phyloP scores from a whole-genome alignment of 1,284 basidiomycete species.

The Tetrapyrgos nigripes region DNA sequence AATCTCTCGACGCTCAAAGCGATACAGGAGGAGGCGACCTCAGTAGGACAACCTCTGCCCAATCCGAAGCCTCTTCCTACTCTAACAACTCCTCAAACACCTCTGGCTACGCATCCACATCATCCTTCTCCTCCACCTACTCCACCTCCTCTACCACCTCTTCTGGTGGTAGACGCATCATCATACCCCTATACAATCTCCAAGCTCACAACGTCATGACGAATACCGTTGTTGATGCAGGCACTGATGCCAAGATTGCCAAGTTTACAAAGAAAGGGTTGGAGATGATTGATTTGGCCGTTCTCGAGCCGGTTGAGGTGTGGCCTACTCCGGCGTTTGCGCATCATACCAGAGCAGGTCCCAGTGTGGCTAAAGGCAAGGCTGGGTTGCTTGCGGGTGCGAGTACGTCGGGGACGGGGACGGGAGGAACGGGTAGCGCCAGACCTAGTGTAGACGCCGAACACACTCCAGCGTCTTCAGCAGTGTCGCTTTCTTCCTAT shows the following conservation, averaged over 20 bases:
- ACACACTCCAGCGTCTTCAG: slow-evolving; percentile 41
- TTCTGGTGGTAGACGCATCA: slow-evolving; percentile 65
- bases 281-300: slow-evolving; percentile 81
- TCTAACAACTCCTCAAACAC: slow-evolving; percentile 44
- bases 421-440: slow-evolving; percentile 4
- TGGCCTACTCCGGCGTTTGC: slow-evolving; percentile 51
- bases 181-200: slow-evolving; percentile 94
- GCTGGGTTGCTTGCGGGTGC: background rate
- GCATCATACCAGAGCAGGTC: no score
- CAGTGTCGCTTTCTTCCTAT: slow-evolving; percentile 42
- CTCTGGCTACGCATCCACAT: slow-evolving; percentile 51
- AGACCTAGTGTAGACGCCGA: slow-evolving; percentile 6
- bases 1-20: slow-evolving; percentile 41
- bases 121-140: slow-evolving; percentile 54
- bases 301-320: slow-evolving; percentile 86
- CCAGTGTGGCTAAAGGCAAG: background rate
- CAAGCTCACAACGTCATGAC: slow-evolving; percentile 93
- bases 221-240: slow-evolving; percentile 90
- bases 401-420: background rate
- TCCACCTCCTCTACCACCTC: slow-evolving; percentile 61
- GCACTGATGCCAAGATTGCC: slow-evolving; percentile 94
- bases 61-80: slow-evolving; percentile 17
- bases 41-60: slow-evolving; percentile 20
- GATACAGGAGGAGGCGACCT: slow-evolving; percentile 10
- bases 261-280: slow-evolving; percentile 86